Conservation (phyloP, 805 yeast genomes). For the Candida suzukii region DNA sequence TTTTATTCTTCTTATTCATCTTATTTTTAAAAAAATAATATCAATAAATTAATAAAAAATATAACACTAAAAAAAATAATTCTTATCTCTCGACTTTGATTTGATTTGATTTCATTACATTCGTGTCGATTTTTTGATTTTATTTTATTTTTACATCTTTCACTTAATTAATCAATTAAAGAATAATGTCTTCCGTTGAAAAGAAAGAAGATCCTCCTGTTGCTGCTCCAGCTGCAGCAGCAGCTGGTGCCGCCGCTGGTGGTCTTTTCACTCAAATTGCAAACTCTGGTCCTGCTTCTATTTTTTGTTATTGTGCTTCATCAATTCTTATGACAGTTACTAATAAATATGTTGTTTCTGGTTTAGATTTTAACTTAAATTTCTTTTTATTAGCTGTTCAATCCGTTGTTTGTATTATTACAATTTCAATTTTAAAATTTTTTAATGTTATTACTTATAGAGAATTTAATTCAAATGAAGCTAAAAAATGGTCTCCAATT, state of each 20-base stretch:
- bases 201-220: conserved; percentile 21
- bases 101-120: no score
- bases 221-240: conserved; percentile 9
- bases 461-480: conserved; percentile 77
- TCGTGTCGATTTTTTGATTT: no score
- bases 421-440: conserved; percentile 66
- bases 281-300: conserved; percentile 61
- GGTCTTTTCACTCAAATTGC: conserved; percentile 24
- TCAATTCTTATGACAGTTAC: conserved; percentile 97
- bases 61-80: no score
- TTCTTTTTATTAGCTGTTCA: conserved; percentile 87
- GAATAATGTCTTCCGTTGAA: conserved; percentile 13
- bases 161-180: no score
- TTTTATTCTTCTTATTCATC: no score
- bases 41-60: no score
- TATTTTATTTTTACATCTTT: no score
- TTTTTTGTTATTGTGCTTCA: conserved; percentile 80
- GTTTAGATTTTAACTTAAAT: conserved; percentile 67
- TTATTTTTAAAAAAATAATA: no score
- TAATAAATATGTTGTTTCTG: conserved; percentile 87
- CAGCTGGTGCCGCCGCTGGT: conserved; percentile 8
- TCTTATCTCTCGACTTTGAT: no score
- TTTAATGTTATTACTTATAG: conserved; percentile 80
- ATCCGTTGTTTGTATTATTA: conserved; percentile 71
- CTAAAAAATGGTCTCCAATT: conserved; percentile 94